Evolutionary conservation across 2,329 filamentous ascomycete genomes (phyloP).

Genomic region (Fusarium beomiforme): DNA sequence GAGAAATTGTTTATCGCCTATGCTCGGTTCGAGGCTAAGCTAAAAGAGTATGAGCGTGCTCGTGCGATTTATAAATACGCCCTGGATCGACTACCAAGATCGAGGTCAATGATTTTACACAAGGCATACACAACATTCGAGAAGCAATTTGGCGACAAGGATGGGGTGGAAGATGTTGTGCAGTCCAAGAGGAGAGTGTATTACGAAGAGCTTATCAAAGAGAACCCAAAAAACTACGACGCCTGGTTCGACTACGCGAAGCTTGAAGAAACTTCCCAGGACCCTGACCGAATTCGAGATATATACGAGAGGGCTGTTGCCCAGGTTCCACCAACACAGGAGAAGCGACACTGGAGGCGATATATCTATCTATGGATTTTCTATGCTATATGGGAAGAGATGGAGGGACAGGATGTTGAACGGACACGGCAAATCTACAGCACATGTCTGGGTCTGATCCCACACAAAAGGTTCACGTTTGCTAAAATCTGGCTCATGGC

Average conservation of each 20-base stretch:
- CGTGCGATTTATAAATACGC: conserved; percentile 98
- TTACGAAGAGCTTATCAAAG: conserved; percentile 93
- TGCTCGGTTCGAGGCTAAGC: conserved; percentile 91
- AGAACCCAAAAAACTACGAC: conserved; percentile 97
- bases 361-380: conserved; percentile 99
- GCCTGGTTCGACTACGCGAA: conserved; percentile 96
- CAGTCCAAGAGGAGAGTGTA: conserved; percentile 91
- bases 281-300: conserved; percentile 85
- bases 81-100: conserved; percentile 88
- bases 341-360: conserved; percentile 95
- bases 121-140: conserved; percentile 97
- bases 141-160: conserved; percentile 94
- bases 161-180: conserved; percentile 95
- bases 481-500: conserved; percentile 96
- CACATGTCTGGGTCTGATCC: conserved; percentile 86
- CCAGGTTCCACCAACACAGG: conserved; percentile 92
- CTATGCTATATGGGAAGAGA: conserved; percentile 95
- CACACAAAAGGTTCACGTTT: conserved; percentile 97
- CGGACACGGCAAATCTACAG: conserved; percentile 91
- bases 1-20: conserved; percentile 96
- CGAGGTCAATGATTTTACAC: conserved; percentile 84
- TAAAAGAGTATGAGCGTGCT: conserved; percentile 94
- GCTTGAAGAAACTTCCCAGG: conserved; percentile 86
- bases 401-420: conserved; percentile 79
- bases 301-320: conserved; percentile 96